These are phyloP conservation scores for Xylaria hypoxylon DNA, from an alignment of 2,329 filamentous ascomycete genomes.

Conservation along the genomic window DNA sequence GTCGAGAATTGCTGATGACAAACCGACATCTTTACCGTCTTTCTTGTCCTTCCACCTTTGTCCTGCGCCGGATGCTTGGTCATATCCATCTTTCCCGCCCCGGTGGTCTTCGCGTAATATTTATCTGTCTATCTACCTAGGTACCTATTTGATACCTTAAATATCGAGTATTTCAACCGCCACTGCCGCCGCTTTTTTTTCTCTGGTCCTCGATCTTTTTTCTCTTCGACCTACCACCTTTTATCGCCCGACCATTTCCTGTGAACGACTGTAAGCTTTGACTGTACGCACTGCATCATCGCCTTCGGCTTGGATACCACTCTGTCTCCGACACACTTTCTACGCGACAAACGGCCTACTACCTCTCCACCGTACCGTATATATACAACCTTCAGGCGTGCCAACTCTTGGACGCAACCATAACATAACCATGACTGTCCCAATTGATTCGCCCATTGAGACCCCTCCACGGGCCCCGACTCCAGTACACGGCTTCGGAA, in stretches of 20 bases:
- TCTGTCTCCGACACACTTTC: not conserved
- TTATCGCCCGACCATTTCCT: not conserved
- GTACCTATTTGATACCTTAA: not conserved
- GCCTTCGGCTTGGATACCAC: not conserved
- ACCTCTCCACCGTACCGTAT: not conserved
- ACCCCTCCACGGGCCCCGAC: conserved; percentile 80
- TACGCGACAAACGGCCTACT: not conserved
- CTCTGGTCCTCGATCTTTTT: conserved; percentile 1
- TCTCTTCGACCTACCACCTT: not conserved
- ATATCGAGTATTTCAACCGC: conserved; percentile 16
- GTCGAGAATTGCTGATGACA: conserved; percentile 34
- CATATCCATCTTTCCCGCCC: conserved; percentile 11
- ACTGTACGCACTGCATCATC: too few species aligned
- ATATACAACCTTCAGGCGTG: not conserved
- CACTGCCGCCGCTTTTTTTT: conserved; percentile 3
- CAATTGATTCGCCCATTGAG: conserved; percentile 64
- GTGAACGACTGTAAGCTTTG: not conserved
- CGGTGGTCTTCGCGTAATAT: conserved; percentile 30
- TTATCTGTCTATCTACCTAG: conserved; percentile 21
- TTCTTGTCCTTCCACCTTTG: conserved; percentile 23
- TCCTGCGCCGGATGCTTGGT: conserved; percentile 31
- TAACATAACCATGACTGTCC: conserved; percentile 44
- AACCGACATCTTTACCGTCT: conserved; percentile 15
- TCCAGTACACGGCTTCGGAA: conserved; percentile 86
- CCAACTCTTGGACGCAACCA: not conserved